phyloP scores from a whole-genome alignment of 371 early-diverging fungal genomes.

The Circinella minor region DNA sequence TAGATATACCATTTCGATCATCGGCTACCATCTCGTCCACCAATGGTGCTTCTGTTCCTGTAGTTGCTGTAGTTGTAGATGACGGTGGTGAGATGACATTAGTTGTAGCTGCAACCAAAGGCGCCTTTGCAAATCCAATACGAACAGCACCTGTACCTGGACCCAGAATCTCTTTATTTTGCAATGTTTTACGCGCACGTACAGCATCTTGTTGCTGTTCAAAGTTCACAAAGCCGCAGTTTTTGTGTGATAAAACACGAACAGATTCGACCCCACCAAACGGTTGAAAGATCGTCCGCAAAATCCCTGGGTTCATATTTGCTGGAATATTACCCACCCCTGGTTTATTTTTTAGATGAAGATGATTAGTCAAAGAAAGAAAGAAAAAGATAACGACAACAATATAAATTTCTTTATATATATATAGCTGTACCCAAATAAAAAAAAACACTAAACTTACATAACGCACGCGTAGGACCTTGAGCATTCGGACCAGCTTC shows the following conservation, averaged over 20 bases:
- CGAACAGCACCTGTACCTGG: slow-evolving; percentile 76
- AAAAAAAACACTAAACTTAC: slow-evolving; percentile 28
- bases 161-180: slow-evolving; percentile 90
- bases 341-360: slow-evolving; percentile 14
- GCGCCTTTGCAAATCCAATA: slow-evolving; percentile 92
- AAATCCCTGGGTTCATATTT: slow-evolving; percentile 75
- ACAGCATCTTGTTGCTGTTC: slow-evolving; percentile 89
- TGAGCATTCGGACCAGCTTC: slow-evolving; percentile 60
- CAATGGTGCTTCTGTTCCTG: background rate
- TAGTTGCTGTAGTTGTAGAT: background rate
- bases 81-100: background rate
- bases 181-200: slow-evolving; percentile 82
- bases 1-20: background rate
- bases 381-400: too few relatives aligned
- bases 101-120: slow-evolving; percentile 15
- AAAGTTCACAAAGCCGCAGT: slow-evolving; percentile 98
- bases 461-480: slow-evolving; percentile 49
- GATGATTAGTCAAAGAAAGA: background rate
- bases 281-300: slow-evolving; percentile 78
- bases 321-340: slow-evolving; percentile 96
- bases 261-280: slow-evolving; percentile 93
- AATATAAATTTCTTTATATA: too few relatives aligned
- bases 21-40: background rate
- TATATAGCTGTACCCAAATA: too few relatives aligned
- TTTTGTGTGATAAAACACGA: slow-evolving; percentile 94